Conservation (phyloP, 108 stramenopile species). For the Fragilaria radians region DNA sequence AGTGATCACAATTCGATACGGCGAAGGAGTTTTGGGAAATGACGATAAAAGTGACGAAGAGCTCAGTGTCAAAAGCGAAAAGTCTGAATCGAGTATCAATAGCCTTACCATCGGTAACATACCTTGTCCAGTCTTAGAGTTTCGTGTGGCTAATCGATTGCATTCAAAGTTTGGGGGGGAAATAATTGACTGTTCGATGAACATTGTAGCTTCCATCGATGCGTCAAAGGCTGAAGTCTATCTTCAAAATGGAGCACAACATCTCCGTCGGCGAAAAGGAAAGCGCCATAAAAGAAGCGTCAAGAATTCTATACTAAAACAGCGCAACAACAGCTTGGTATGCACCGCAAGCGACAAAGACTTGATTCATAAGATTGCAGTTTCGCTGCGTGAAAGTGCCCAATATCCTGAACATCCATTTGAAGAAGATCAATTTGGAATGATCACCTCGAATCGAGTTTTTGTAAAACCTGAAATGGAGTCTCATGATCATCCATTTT, state of each 20-base stretch:
- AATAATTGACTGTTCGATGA: slow-evolving; percentile 23
- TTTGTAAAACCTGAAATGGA: slow-evolving; percentile 56
- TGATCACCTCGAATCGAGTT: slow-evolving; percentile 31
- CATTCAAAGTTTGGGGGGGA: slow-evolving; percentile 20
- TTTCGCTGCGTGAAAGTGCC: neutral
- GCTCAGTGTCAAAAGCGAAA: neutral
- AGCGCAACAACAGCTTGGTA: neutral
- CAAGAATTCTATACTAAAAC: neutral
- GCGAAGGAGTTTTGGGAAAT: slow-evolving; percentile 26
- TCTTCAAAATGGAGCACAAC: neutral
- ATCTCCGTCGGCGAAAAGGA: neutral
- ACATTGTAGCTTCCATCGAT: slow-evolving; percentile 4
- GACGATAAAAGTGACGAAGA: slow-evolving; percentile 1
- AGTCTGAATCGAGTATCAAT: neutral
- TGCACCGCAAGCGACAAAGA: neutral
- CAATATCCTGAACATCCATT: neutral
- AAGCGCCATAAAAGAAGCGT: neutral
- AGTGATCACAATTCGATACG: slow-evolving; percentile 49
- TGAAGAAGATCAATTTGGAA: slow-evolving; percentile 18
- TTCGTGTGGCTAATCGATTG: slow-evolving; percentile 38
- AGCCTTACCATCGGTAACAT: slow-evolving; percentile 3
- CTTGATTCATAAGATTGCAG: too few species aligned
- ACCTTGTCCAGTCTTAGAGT: slow-evolving; percentile 48
- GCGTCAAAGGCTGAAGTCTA: neutral
- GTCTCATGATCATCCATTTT: slow-evolving; percentile 59